Evolutionary conservation across 2,329 filamentous ascomycete species (phyloP), one percentile per base, ranked within the genome.

Genomic region (Sclerotinia subarctica): DNA sequence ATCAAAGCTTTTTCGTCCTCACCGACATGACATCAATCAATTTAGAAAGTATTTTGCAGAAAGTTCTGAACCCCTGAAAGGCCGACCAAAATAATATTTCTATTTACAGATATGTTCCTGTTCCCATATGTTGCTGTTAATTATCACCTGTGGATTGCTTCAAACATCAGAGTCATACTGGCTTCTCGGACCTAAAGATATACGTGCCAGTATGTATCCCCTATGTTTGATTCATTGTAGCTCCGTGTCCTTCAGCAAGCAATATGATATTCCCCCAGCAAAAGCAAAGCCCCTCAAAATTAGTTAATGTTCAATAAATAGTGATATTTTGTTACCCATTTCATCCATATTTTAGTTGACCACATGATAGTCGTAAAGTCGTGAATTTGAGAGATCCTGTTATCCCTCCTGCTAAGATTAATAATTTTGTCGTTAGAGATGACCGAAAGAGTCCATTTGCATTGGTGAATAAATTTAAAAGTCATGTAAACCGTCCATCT

Each of bases 81-180:
- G 8, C 10, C 11, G 21, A 51, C 46, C 46, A 26, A 47, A 38
- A 66, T 44, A 26, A 66, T 59, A 32, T 19, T 58, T 66, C 24
- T 59, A 66, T 66, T 38, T 66, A 59, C 26, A 66, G 51, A 56
- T 65, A 47, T 24, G 51, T 58, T 62, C 59, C 46, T 29, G n/a
- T 51, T 26, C 46, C 59, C 46, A 21, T 51, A 26, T 51, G 29
- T 26, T 24, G 46, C 26, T 24, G 44, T 19, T 35, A n/a, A 46
- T 47, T 51, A 51, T 46, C 46, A 51, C 58, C 46, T 19, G 29
- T 21, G 8, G 17, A 51, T 32, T 60, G 7, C 58, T 60, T 49
- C 44, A 26, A 52, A 64, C 21, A 29, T 44, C 35, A 7, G 44
- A 44, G 49, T n/a, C 32, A 42, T 32, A 44, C 60, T 11, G 42